Conservation (phyloP, 768 basidiomycete genomes). For the Pleurotus eryngii region DNA sequence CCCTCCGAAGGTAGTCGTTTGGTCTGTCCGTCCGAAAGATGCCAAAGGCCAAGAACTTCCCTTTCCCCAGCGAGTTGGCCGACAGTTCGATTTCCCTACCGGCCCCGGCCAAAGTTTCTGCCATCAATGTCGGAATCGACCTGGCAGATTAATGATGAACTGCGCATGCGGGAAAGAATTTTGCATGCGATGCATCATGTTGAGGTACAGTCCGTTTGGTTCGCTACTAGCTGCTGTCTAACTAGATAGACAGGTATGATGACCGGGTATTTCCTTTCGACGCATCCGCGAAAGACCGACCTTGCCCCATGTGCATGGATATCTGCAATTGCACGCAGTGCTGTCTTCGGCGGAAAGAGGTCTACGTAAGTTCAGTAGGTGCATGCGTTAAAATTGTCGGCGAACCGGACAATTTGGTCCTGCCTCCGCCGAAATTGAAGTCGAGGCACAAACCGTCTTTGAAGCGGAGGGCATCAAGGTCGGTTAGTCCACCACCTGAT, state of each 20-base stretch:
- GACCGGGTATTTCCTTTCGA: slow-evolving; percentile 16
- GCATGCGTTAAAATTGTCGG: not conserved
- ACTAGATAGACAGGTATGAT: slow-evolving; percentile 22
- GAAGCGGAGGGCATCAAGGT: too few relatives aligned
- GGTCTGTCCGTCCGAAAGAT: slow-evolving; percentile 1
- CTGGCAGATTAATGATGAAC: slow-evolving; percentile 10
- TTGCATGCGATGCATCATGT: slow-evolving; percentile 13
- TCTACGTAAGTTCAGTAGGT: not conserved
- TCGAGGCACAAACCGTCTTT: not conserved
- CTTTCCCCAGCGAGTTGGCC: not conserved
- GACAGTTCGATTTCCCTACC: not conserved
- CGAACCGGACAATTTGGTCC: not conserved
- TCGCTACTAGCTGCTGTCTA: not conserved
- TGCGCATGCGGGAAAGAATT: slow-evolving; percentile 17
- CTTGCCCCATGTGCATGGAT: slow-evolving; percentile 43
- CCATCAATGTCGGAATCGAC: slow-evolving; percentile 2
- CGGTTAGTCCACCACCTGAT: too few relatives aligned
- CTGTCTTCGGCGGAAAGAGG: slow-evolving; percentile 1
- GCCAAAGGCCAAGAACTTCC: not conserved
- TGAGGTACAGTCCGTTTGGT: slow-evolving; percentile 13
- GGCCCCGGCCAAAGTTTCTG: not conserved
- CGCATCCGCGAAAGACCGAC: slow-evolving; percentile 18
- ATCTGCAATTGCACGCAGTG: slow-evolving; percentile 50
- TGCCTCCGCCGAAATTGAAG: not conserved
- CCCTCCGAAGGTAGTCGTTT: not conserved